phyloP scores from a whole-genome alignment of 2,329 filamentous ascomycete species.

The Botrytis aclada region DNA sequence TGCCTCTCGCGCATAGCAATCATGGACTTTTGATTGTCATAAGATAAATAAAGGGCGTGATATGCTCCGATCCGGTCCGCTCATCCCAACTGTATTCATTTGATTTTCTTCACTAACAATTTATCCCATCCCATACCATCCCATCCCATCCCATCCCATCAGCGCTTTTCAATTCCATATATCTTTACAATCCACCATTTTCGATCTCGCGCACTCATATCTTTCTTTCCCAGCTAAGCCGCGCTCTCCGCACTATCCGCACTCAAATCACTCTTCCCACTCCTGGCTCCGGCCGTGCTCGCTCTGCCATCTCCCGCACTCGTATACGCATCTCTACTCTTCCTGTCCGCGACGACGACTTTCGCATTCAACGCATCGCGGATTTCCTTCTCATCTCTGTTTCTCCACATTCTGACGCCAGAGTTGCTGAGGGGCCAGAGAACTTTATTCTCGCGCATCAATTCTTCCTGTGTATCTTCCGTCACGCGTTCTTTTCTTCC shows the following conservation, averaged over 20 bases:
- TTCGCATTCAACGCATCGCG: slow-evolving; percentile 34
- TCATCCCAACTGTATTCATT: not conserved
- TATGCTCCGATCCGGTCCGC: not conserved
- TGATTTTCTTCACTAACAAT: not conserved
- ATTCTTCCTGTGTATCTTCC: not conserved
- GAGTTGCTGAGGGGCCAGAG: slow-evolving; percentile 41
- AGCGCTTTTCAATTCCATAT: not conserved
- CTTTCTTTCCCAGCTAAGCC: not conserved
- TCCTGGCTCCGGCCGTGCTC: not conserved
- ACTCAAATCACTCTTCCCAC: slow-evolving; percentile 6
- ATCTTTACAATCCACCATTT: not conserved
- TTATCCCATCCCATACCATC: not conserved
- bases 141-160: not conserved
- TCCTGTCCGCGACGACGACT: slow-evolving; percentile 27
- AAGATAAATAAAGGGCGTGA: not conserved
- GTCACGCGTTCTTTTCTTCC: slow-evolving; percentile 8
- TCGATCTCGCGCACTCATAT: not conserved
- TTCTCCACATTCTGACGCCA: slow-evolving; percentile 45
- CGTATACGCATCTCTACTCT: not conserved
- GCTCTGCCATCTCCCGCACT: not conserved
- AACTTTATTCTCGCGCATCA: slow-evolving; percentile 34
- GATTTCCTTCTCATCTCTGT: slow-evolving; percentile 46
- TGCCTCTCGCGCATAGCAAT: not conserved
- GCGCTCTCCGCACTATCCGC: not conserved
- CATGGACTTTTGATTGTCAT: not conserved